These are phyloP conservation scores for Saturnispora kantuleensis DNA, from an alignment of 805 yeast species.

Conservation along the genomic window DNA sequence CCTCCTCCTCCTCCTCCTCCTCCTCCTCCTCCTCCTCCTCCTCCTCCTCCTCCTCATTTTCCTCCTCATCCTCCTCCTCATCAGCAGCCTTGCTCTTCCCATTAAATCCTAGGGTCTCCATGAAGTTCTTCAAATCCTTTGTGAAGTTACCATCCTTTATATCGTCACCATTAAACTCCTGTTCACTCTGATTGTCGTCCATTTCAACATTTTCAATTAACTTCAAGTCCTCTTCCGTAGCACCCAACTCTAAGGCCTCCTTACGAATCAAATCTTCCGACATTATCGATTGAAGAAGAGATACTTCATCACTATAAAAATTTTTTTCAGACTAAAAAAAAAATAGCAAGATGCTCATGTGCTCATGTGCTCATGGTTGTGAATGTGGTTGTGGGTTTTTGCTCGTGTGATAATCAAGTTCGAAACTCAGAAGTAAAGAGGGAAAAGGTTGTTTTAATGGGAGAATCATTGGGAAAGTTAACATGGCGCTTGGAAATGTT, in stretches of 20 bases:
- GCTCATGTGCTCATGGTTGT: too few relatives aligned
- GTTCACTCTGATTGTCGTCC: slow-evolving; percentile 41
- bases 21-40: slow-evolving; percentile 29
- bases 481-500: too few relatives aligned
- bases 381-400: neutral
- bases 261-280: slow-evolving; percentile 35
- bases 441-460: too few relatives aligned
- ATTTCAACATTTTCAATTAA: slow-evolving; percentile 42
- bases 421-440: too few relatives aligned
- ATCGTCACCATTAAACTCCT: slow-evolving; percentile 39
- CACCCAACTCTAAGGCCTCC: slow-evolving; percentile 77
- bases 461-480: too few relatives aligned
- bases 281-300: slow-evolving; percentile 16
- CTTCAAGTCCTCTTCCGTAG: slow-evolving; percentile 71
- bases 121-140: slow-evolving; percentile 48
- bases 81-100: slow-evolving; percentile 29
- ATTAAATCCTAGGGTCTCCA: slow-evolving; percentile 59
- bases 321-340: slow-evolving; percentile 3
- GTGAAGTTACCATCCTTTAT: slow-evolving; percentile 34
- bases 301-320: neutral
- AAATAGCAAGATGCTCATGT: too few relatives aligned
- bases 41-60: slow-evolving; percentile 29
- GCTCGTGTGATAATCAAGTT: neutral
- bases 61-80: slow-evolving; percentile 30
- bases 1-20: slow-evolving; percentile 24